These are phyloP conservation scores for Lentinula raphanica DNA, from an alignment of 768 basidiomycete species.

Conservation along the genomic window DNA sequence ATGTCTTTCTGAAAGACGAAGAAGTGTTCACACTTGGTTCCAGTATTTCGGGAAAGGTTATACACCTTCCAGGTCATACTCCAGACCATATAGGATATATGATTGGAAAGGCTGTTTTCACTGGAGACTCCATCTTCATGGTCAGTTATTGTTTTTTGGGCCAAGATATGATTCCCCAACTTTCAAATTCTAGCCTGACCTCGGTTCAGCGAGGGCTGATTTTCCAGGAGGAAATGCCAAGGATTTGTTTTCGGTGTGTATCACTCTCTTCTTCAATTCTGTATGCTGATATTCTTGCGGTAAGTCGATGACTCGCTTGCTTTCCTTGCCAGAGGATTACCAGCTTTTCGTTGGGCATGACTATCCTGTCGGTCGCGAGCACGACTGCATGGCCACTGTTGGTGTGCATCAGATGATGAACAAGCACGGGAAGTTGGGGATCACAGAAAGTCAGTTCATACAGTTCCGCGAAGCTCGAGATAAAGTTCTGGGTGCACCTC, in stretches of 20 bases:
- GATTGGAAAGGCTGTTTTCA: slow-evolving; percentile 30
- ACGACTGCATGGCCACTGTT: slow-evolving; percentile 27
- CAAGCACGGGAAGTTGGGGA: slow-evolving; percentile 25
- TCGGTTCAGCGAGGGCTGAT: slow-evolving; percentile 33
- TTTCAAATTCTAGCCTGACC: slow-evolving; percentile 25
- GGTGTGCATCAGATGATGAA: slow-evolving; percentile 24
- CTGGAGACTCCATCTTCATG: slow-evolving; percentile 35
- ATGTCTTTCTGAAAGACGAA: slow-evolving; percentile 29
- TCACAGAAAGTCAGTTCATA: slow-evolving; percentile 22
- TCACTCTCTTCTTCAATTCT: neutral
- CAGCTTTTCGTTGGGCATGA: slow-evolving; percentile 34
- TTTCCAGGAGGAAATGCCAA: slow-evolving; percentile 34
- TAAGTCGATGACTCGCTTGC: slow-evolving; percentile 32
- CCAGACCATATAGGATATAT: slow-evolving; percentile 33
- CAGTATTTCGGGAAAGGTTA: slow-evolving; percentile 22
- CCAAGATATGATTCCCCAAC: neutral
- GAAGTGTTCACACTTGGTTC: slow-evolving; percentile 26
- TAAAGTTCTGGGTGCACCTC: slow-evolving; percentile 25
- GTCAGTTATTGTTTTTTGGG: slow-evolving; percentile 12
- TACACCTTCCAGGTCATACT: slow-evolving; percentile 33
- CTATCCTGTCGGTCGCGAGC: slow-evolving; percentile 23
- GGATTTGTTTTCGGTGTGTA: slow-evolving; percentile 24
- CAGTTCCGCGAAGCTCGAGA: slow-evolving; percentile 26
- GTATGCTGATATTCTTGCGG: neutral
- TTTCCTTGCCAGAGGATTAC: slow-evolving; percentile 26